A percentile compares a stretch with the other conserved stretches of the same genome.
phyloP scores from a whole-genome alignment of 495 filamentous ascomycete species.

The Aspergillus carlsbadensis region DNA sequence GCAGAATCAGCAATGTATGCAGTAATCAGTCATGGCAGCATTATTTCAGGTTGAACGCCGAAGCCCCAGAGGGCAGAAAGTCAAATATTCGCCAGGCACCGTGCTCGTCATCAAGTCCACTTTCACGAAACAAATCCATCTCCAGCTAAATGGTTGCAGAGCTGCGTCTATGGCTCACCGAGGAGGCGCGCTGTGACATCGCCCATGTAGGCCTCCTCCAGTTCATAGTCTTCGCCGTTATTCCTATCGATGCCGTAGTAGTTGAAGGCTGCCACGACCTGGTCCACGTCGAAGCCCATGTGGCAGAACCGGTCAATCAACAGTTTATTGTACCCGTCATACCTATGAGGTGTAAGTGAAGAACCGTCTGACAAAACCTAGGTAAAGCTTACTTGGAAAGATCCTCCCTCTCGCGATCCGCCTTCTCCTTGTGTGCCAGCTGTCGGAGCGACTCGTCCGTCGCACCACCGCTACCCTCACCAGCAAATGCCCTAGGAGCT shows the following conservation, averaged over 20 bases:
- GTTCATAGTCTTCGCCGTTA: constrained; percentile 74
- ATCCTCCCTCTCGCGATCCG: constrained; percentile 40
- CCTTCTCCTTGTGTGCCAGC: constrained; percentile 46
- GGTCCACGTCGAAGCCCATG: constrained; percentile 93
- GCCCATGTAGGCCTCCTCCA: constrained; percentile 84
- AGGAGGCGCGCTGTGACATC: constrained; percentile 85
- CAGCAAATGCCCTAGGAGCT: constrained; percentile 60
- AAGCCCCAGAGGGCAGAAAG: constrained; percentile 6
- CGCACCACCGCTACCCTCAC: constrained; percentile 49
- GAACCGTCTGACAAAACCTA: neutral
- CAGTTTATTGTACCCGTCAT: constrained; percentile 84
- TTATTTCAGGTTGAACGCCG: constrained; percentile 6
- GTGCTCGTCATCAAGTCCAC: constrained; percentile 17
- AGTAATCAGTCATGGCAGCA: neutral
- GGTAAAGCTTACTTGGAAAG: constrained; percentile 39
- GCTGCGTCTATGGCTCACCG: constrained; percentile 58
- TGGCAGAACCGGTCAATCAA: constrained; percentile 84
- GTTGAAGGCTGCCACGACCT: constrained; percentile 81
- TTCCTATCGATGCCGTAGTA: constrained; percentile 77
- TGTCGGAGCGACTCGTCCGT: constrained; percentile 49
- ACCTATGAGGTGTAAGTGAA: constrained; percentile 50
- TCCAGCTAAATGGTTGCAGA: neutral
- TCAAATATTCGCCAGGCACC: constrained; percentile 27
- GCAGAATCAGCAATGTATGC: neutral
- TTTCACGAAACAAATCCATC: constrained; percentile 4